Evolutionary conservation across 331 rosid genomes (phyloP), one percentile per base, ranked within the genome.

Genomic region (Rhamnella rubrinervis): DNA sequence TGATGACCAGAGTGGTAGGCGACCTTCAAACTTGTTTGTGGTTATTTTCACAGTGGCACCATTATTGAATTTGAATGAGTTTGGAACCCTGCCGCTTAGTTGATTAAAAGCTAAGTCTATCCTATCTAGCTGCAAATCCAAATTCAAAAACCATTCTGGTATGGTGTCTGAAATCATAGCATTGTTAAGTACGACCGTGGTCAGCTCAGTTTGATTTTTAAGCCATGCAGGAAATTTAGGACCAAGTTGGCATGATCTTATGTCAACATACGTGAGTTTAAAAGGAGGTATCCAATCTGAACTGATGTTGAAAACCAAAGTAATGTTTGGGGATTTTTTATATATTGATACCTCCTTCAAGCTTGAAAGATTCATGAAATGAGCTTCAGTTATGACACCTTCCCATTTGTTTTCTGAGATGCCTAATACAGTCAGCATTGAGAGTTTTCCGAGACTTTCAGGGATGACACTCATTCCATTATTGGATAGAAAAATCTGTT

Each of bases 191-290:
- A 57, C 38, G 41, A 70, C 8, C 0, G 12, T 26, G 66, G 6
- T 19, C 4, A 70, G 25, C 38, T 70, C 59, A 11, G 13, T 70
- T 56, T 70, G 66, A 28, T 70, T 59, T 11, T 44, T 70, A 16
- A 70, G 74, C 66, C 59, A 70, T 18, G 47, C 12, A 59, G 74
- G 74, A 47, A 70, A 70, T 47, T 47, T 59, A 1, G 74, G 74
- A 59, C 74, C 74, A 28, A 31, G 1, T 46, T 46, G 23, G 12
- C 74, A 70, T 18, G 59, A 70, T 61, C 59, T 70, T 4, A 70
- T 60, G 35, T 4, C 4, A 20, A 70, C 13, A 66, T 47, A 70
- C 19, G 37, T 47, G 21, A 70, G 18, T 8, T 41, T 57, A 3
- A 68, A 68, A 12, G 73, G 73, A 68, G 73, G 44, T 17, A 41